Base-by-base conservation (phyloP, 108 stramenopile genomes). In the Asterionellopsis glacialis region DNA sequence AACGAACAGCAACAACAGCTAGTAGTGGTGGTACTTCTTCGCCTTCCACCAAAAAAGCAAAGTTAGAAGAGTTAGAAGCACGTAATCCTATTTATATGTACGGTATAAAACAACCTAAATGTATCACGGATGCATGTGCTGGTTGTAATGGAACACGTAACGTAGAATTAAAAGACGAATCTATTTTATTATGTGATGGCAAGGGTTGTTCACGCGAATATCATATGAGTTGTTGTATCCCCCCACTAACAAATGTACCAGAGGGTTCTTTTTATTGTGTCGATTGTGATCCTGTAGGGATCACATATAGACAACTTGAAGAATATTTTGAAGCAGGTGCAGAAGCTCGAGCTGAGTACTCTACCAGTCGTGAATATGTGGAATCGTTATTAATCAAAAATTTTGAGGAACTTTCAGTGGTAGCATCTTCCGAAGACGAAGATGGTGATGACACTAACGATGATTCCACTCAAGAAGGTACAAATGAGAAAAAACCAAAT, bases 241-340 rank as follows among this genome's bases (percentile, higher is more conserved):
- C 74, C 11, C 73, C 65, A 10, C 59, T 72, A 1, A 27, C 19
- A 3, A 49, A 50, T 11, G 68, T 89, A 15, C 87, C 87, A 25
- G 55, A 72, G 50, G 83, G 81, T 9, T 69, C 62, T 15, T 82
- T 79, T 45, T 83, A 67, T 43, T 86, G 81, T 65, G 68, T 66
- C 22, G 65, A 82, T 55, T 86, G 83, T 55, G 64, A 44, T 43
- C 51, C 63, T 3, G 39, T 64, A 1, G 88, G 88, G 3, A 56
- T 81, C 0, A 71, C 81, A 11, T 26, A 66, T 1, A 2, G 33
- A 33, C 54, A 68, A 0, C 55, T 90, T 23, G 64, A 69, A 25
- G 63, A 73, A 16, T 90, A 90, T 48, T 71, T 90, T 33, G 72
- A 71, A 5, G 47, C 73, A 52, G 60, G 65, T 38, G 70, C 75